A percentile compares a stretch with the other conserved stretches of the same genome.
Evolutionary conservation across 2,329 filamentous ascomycete genomes (phyloP).

Genomic region (Aschersonia sp.): DNA sequence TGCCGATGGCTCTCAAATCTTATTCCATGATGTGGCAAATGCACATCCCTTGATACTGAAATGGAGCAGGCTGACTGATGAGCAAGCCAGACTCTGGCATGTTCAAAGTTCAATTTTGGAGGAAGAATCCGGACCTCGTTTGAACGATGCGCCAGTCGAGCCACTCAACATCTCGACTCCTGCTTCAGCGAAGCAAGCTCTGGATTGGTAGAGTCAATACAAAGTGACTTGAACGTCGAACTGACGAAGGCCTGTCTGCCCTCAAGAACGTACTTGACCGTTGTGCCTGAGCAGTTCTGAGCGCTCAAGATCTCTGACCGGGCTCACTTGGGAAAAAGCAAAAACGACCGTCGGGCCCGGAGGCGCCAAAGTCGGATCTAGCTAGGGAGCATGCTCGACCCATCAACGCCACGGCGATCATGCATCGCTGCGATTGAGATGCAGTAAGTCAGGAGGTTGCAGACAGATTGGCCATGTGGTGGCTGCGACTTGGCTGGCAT

Average conservation of each 20-base stretch:
- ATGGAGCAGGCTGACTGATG: slow-evolving; percentile 34
- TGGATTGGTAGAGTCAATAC: slow-evolving; percentile 22
- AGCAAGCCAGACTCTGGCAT: slow-evolving; percentile 17
- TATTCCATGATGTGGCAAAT: slow-evolving; percentile 48
- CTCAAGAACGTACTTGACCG: too few relatives aligned
- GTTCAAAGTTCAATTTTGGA: slow-evolving; percentile 18
- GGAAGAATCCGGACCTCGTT: slow-evolving; percentile 15
- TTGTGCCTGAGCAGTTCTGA: too few relatives aligned
- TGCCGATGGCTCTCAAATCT: slow-evolving; percentile 24
- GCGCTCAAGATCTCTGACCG: too few relatives aligned
- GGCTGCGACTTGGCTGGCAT: neutral
- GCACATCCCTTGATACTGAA: slow-evolving; percentile 52
- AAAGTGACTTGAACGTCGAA: neutral
- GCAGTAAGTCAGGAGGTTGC: too few relatives aligned
- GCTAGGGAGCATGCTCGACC: too few relatives aligned
- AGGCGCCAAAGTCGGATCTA: too few relatives aligned
- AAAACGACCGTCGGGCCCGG: too few relatives aligned
- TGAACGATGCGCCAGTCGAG: slow-evolving; percentile 14
- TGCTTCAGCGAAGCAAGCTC: slow-evolving; percentile 14
- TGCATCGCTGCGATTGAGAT: too few relatives aligned
- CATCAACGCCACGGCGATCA: too few relatives aligned
- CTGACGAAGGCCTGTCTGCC: too few relatives aligned
- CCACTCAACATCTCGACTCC: slow-evolving; percentile 10
- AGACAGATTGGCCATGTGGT: too few relatives aligned
- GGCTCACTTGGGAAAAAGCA: too few relatives aligned